phyloP scores from a whole-genome alignment of 495 filamentous ascomycete genomes.

The Cairneyella variabilis region DNA sequence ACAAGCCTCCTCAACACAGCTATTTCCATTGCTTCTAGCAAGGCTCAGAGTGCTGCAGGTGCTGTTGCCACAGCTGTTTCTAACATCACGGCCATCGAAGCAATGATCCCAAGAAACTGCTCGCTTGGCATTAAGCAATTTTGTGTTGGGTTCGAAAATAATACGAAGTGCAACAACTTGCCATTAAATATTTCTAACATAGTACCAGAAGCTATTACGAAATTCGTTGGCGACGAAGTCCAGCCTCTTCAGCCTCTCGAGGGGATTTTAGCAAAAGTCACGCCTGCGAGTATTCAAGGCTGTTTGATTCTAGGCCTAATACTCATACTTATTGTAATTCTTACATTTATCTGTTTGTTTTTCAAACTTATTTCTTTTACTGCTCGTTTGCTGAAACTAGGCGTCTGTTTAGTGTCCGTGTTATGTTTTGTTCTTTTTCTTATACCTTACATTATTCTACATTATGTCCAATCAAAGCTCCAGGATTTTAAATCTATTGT shows the following conservation, averaged over 20 bases:
- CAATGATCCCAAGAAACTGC: slow-evolving; percentile 10
- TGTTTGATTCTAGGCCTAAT: slow-evolving; percentile 10
- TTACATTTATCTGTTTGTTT: slow-evolving; percentile 6
- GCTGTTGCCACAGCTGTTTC: neutral
- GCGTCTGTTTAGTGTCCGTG: slow-evolving; percentile 11
- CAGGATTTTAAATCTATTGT: slow-evolving; percentile 11
- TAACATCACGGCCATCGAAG: neutral
- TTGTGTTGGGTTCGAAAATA: slow-evolving; percentile 4
- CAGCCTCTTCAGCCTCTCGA: slow-evolving; percentile 15
- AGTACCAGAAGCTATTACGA: slow-evolving; percentile 13
- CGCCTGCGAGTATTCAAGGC: slow-evolving; percentile 2
- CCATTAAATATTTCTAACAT: slow-evolving; percentile 14
- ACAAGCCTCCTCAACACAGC: slow-evolving; percentile 3
- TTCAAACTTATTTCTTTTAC: slow-evolving; percentile 2
- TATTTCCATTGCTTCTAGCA: slow-evolving; percentile 11
- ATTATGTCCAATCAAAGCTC: slow-evolving; percentile 14
- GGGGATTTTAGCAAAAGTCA: slow-evolving; percentile 13
- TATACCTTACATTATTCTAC: slow-evolving; percentile 12
- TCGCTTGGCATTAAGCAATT: slow-evolving; percentile 12
- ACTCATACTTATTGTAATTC: slow-evolving; percentile 5
- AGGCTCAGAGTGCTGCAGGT: slow-evolving; percentile 6
- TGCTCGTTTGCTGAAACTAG: slow-evolving; percentile 1
- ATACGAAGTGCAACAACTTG: slow-evolving; percentile 11
- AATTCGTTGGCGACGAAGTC: slow-evolving; percentile 10
- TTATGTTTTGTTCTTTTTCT: slow-evolving; percentile 12